Base-by-base conservation (phyloP, 768 basidiomycete species). In the Lactarius psammicola region DNA sequence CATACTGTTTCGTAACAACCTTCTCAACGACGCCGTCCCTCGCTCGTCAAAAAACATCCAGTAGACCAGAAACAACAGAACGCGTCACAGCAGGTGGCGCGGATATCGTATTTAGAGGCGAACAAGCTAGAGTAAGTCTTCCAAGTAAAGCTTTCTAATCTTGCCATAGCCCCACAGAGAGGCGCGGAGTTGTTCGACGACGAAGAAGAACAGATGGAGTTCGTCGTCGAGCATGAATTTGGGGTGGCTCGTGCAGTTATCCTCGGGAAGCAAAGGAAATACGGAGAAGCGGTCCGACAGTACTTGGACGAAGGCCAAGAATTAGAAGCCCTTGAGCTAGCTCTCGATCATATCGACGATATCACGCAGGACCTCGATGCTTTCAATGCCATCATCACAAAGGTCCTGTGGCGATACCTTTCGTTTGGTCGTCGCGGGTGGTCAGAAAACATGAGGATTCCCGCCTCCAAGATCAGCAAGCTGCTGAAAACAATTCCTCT, bases 181-280 rank as follows among this genome's bases (percentile, higher is more conserved):
- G 72, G 80, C 80, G 61, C 75, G 62, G 69, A 74, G 10, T 71
- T 89, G 4, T 90, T 90, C 64, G 76, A 80, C 0, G 74, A 78
- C 0, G 82, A 88, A 23, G 84, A 86, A 28, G 78, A 78, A 26
- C 67, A 86, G n/a, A 68, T 87, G n/a, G 80, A 81, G 36, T 90
- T 85, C 64, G 77, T 86, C 17, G 81, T 86, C 60, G 80, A 84
- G 5, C 79, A 79, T 49, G 82, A 81, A 40, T 73, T 89, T 6
- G 82, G 85, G 68, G 65, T 77, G 11, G 80, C 83, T 10, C 82
- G 78, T 8, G 81, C 82, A 0, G 72, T 74, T 0, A 68, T 88
- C 10, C 75, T 87, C 15, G 76, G 78, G 38, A 73, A 74, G 4
- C 75, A 80, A 11, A 80, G 78, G 17, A 76, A 77, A 66, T 78